Percentiles rank a stretch among this genome's conserved stretches.
These are phyloP conservation scores for Microbotryum intermedium DNA, from an alignment of 1,284 basidiomycete genomes.

Conservation along the genomic window DNA sequence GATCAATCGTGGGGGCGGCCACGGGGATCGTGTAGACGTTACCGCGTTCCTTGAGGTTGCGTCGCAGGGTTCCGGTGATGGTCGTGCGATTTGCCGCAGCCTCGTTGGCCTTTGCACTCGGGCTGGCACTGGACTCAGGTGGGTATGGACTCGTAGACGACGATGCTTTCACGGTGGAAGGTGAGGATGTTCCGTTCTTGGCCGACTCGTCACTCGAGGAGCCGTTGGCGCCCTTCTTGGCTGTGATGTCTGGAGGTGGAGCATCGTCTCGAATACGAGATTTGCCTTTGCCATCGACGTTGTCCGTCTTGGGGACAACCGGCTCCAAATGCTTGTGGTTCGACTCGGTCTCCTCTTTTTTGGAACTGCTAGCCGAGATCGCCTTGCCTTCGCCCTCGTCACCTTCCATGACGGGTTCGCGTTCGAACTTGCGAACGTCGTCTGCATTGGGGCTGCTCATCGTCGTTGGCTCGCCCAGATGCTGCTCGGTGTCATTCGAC, in stretches of 20 bases:
- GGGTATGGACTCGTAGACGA: no score
- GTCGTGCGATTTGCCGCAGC: slow-evolving; percentile 17
- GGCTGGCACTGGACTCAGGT: no score
- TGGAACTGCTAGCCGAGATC: no score
- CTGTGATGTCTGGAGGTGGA: slow-evolving; percentile 16
- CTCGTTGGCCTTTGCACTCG: slow-evolving; percentile 13
- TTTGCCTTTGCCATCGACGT: neutral
- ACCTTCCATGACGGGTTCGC: no score
- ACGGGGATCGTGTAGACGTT: slow-evolving; percentile 53
- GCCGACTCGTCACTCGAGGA: neutral
- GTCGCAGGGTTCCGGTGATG: slow-evolving; percentile 10
- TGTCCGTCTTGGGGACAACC: neutral
- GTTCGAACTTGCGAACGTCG: slow-evolving; percentile 13
- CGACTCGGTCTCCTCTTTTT: no score
- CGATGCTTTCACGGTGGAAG: no score
- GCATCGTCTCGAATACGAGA: neutral
- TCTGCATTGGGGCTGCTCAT: slow-evolving; percentile 10
- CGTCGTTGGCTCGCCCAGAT: neutral
- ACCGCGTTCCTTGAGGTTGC: slow-evolving; percentile 24
- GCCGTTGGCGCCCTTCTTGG: slow-evolving; percentile 5
- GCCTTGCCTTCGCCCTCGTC: no score
- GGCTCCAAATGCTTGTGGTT: no score
- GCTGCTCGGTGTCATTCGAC: neutral
- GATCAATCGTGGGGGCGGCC: slow-evolving; percentile 60
- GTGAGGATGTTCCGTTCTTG: neutral